Evolutionary conservation across 495 filamentous ascomycete genomes (phyloP), one percentile per base, ranked within the genome.

Genomic region (Penicillium longicatenatum): DNA sequence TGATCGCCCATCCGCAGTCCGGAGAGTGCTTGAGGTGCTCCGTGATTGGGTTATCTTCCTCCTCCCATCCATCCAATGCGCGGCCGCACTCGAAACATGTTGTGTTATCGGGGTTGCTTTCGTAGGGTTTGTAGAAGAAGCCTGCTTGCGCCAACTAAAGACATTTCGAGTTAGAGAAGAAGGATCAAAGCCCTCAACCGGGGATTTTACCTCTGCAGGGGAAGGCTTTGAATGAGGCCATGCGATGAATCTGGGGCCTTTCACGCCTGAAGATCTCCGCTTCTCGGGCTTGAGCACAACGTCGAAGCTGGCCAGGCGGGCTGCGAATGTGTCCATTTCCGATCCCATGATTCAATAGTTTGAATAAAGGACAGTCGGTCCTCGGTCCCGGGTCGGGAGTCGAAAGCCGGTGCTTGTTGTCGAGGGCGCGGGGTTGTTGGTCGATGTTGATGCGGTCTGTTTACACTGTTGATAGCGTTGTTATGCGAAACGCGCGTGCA

Each of bases 1-100:
- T 86, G 37, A 94, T 82, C 0, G 95, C 95, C 91, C 91, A 98
- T 17, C 89, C 92, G 63, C 94, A 98, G 21, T 85, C 78, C 2
- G 83, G 79, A 2, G 90, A 86, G 66, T 95, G 89, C 50, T 88
- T 89, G 48, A 96, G 66, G 74, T 98, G 94, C 67, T 98, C 94
- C 12, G 79, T 80, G 3, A 91, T 68, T 0, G 94, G 89, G 55
- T 89, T 81, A 63, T 98, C 94, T 6, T 84, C 82, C 33, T 86
- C 77, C 63, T 97, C 92, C 94, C 94, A 98, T 43, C 92, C 92
- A 67, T 91, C 90, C 20, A 98, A 77, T 50, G 84, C 79, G 68
- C 87, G 85, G 24, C 83, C 67, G 76, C 94, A 98, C 17, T 90
- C 75, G 74, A 94, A 96, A 68, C 94, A 98, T 58, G 82, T 84